phyloP scores from a whole-genome alignment of 495 filamentous ascomycete species.

The Durotheca rogersii region DNA sequence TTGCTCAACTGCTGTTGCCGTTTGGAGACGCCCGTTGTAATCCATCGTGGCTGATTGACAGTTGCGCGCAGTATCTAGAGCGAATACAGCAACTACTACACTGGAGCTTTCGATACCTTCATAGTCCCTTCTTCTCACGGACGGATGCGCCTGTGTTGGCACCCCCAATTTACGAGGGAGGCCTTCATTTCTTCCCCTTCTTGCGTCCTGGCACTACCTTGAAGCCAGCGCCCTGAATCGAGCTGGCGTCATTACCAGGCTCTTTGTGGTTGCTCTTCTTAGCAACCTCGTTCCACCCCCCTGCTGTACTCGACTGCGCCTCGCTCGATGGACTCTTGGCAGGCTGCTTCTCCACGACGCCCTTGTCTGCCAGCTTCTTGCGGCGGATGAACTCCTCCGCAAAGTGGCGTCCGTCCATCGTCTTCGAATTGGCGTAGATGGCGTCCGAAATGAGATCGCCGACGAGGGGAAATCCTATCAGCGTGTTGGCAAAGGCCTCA shows the following conservation, averaged over 20 bases:
- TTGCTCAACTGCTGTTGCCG: no score
- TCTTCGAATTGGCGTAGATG: constrained; percentile 80
- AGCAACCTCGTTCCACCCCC: constrained; percentile 96
- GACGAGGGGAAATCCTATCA: constrained; percentile 74
- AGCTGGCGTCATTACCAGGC: constrained; percentile 48
- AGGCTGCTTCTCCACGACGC: constrained; percentile 65
- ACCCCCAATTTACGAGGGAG: neutral
- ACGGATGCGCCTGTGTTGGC: no score
- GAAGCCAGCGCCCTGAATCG: constrained; percentile 64
- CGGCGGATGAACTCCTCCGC: constrained; percentile 92
- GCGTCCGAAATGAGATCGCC: constrained; percentile 80
- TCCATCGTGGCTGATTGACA: no score
- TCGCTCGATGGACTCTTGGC: constrained; percentile 50
- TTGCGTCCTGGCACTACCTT: constrained; percentile 90
- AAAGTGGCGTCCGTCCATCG: constrained; percentile 88
- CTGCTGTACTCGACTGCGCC: constrained; percentile 50
- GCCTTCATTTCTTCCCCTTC: constrained; percentile 73
- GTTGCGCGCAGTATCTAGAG: no score
- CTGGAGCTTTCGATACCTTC: no score
- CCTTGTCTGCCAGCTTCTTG: constrained; percentile 87
- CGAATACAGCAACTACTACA: no score
- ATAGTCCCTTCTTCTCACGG: no score
- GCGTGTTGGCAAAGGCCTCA: constrained; percentile 73
- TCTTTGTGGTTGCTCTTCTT: constrained; percentile 71
- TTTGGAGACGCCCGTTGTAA: no score